Percentiles rank a stretch among this genome's conserved stretches.
Evolutionary conservation across 257 asterid genomes (phyloP).

Genomic region (Solanum pinnatisectum): DNA sequence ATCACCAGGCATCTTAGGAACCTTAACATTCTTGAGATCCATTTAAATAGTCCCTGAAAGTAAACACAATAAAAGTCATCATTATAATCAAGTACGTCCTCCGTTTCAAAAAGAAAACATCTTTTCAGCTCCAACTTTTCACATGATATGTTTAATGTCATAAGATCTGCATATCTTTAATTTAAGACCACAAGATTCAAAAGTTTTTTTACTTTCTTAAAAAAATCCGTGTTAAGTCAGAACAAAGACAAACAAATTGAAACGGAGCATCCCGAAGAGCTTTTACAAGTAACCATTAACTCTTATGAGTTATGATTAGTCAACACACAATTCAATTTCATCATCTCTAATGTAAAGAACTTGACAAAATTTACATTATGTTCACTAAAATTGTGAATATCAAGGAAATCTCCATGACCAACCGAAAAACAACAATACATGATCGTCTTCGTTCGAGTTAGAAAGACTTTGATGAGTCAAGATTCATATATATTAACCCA

Average conservation of each 20-base stretch:
- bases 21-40: constrained; percentile 59
- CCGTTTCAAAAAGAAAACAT: not conserved
- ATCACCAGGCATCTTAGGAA: constrained; percentile 63
- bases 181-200: not conserved
- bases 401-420: not conserved
- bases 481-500: not conserved
- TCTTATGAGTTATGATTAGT: not conserved
- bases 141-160: not conserved
- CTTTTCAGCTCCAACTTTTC: not conserved
- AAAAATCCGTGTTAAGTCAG: not conserved
- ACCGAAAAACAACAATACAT: not conserved
- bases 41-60: constrained; percentile 35
- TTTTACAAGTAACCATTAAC: not conserved
- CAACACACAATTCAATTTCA: not conserved
- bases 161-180: not conserved
- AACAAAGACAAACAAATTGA: not conserved
- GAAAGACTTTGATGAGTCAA: not conserved
- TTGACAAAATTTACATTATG: not conserved
- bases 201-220: not conserved
- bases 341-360: not conserved
- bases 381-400: not conserved
- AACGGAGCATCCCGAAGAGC: not conserved
- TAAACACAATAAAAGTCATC: not conserved
- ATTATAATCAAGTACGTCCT: not conserved
- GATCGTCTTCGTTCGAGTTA: not conserved